These are phyloP conservation scores for Cladosporium sp. DNA, from an alignment of 2,329 filamentous ascomycete genomes.

Conservation along the genomic window DNA sequence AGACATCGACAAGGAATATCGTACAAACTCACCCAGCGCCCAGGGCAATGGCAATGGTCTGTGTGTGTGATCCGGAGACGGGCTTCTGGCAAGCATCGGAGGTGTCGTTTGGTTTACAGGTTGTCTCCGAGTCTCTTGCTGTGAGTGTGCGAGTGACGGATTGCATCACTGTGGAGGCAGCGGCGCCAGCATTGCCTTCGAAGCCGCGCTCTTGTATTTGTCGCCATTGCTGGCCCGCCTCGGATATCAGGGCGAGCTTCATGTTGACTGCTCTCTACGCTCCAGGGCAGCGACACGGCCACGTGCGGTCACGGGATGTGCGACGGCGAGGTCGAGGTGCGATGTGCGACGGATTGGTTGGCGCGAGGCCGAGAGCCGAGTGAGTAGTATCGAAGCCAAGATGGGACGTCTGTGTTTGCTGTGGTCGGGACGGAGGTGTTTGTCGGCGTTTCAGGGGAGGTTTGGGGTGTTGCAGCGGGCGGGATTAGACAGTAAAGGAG, in stretches of 20 bases:
- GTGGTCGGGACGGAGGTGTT: background rate
- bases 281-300: background rate
- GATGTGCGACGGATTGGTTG: background rate
- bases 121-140: constrained; percentile 24
- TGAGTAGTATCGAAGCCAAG: constrained; percentile 10
- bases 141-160: constrained; percentile 28
- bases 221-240: constrained; percentile 18
- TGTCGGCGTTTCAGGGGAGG: constrained; percentile 16
- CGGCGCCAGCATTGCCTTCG: constrained; percentile 25
- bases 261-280: constrained; percentile 16
- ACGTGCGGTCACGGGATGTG: background rate
- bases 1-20: background rate
- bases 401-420: constrained; percentile 6
- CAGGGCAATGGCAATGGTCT: constrained; percentile 37
- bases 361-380: constrained; percentile 9
- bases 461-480: background rate
- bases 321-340: background rate
- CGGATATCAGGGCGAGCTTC: constrained; percentile 21
- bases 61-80: constrained; percentile 25
- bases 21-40: constrained; percentile 36
- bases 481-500: constrained; percentile 10
- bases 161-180: constrained; percentile 24
- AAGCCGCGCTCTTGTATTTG: constrained; percentile 21
- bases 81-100: constrained; percentile 33
- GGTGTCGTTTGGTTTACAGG: constrained; percentile 29